Conservation (phyloP, 441 rosid species). For the Erysimum pusillum region DNA sequence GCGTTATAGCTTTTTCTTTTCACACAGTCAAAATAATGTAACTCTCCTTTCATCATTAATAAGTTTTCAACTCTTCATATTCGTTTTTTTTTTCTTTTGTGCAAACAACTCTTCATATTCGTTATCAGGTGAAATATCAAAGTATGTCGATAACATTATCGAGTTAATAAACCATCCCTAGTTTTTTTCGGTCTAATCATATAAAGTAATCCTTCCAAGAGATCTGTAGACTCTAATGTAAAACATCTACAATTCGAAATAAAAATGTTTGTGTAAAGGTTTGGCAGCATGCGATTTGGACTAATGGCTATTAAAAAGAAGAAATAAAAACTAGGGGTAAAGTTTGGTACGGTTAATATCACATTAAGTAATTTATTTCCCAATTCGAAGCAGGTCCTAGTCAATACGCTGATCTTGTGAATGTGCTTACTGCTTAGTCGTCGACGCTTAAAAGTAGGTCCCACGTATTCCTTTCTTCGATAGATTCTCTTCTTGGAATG, state of each 20-base stretch:
- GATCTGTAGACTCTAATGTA: too few relatives aligned
- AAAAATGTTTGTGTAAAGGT: neutral
- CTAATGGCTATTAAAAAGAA: neutral
- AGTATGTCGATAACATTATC: neutral
- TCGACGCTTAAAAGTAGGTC: conserved; percentile 6
- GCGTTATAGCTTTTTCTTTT: conserved; percentile 40
- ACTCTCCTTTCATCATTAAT: conserved; percentile 31
- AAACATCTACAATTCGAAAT: neutral
- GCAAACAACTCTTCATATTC: conserved; percentile 1
- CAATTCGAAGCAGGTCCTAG: neutral
- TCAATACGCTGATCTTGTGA: neutral
- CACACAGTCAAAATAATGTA: conserved; percentile 39
- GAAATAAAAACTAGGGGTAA: neutral
- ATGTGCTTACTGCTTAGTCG: too few relatives aligned
- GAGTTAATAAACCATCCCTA: neutral
- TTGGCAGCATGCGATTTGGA: neutral
- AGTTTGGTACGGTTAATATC: neutral
- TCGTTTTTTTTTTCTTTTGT: neutral
- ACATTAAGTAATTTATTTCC: neutral
- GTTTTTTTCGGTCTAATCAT: neutral
- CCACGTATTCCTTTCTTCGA: neutral
- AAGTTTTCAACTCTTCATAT: conserved; percentile 8
- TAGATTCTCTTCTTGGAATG: conserved; percentile 32
- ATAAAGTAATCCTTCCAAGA: neutral
- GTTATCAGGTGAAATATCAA: neutral